Evolutionary conservation across 129 eudicot species (phyloP), one percentile per base, ranked within the genome.

Genomic region (sunflower (Helianthus annuus)): DNA sequence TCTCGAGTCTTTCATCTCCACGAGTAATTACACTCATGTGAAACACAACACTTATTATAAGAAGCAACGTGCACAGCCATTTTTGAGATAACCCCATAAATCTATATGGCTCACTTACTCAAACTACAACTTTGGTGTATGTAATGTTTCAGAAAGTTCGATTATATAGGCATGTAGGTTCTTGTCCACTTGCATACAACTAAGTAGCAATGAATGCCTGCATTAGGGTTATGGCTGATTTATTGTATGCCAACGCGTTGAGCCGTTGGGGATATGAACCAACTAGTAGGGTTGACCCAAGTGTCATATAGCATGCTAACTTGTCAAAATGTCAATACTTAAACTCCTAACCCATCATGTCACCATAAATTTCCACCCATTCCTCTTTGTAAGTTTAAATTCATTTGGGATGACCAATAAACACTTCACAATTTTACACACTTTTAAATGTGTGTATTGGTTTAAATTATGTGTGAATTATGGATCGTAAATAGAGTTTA

Each of bases 61-160:
- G 65, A 64, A 81, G 75, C 24, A 72, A 7, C 45, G 68, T 57
- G 49, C 77, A 79, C 17, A 66, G n/a, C 85, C 92, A 79, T 76
- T 77, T 83, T 27, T 66, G 74, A 74, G 80, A 74, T 48, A 68
- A 32, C 64, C 63, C 74, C 84, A 86, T 83, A 15, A 69, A 0
- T 69, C 38, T 56, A 19, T 66, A 29, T 58, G 10, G 15, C 74
- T 67, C 49, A 53, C 15, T 42, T 44, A 15, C 24, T 60, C 6
- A 24, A 58, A 59, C 48, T 76, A 10, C 8, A 44, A 44, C 48
- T 76, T 48, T 17, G 68, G 57, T 56, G 52, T 57, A 59, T 42
- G 9, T 29, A 66, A 9, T 45, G 16, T 27, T 6, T 45, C 59
- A 67, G 48, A 76, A 57, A 34, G n/a, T n/a, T 57, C 11, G 67